phyloP scores from a whole-genome alignment of 2,329 filamentous ascomycete genomes.

The Byssothecium circinans region DNA sequence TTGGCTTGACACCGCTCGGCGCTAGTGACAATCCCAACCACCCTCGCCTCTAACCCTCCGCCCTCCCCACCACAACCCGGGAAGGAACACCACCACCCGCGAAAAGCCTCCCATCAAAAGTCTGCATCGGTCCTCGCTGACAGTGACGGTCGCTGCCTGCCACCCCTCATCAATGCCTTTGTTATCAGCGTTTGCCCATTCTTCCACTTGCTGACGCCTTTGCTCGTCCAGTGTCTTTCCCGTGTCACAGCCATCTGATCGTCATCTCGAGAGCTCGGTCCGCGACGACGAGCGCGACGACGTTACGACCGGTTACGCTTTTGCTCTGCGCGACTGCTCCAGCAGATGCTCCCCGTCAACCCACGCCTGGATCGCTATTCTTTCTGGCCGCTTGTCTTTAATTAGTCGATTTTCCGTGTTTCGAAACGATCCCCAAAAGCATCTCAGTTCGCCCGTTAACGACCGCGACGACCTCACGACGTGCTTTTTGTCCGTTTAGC shows the following conservation, averaged over 20 bases:
- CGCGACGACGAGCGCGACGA: slow-evolving; percentile 35
- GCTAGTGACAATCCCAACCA: slow-evolving; percentile 48
- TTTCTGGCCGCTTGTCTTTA: slow-evolving; percentile 30
- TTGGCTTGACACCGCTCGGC: slow-evolving; percentile 39
- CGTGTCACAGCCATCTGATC: slow-evolving; percentile 29
- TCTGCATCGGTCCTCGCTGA: no score
- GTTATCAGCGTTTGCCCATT: background rate
- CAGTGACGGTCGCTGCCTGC: no score
- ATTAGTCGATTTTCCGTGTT: slow-evolving; percentile 33
- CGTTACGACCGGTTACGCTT: slow-evolving; percentile 35
- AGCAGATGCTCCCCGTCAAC: slow-evolving; percentile 23
- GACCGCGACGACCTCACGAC: slow-evolving; percentile 47
- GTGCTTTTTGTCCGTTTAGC: slow-evolving; percentile 42
- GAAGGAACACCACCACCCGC: slow-evolving; percentile 23
- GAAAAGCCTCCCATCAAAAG: background rate
- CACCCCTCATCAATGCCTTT: slow-evolving; percentile 12
- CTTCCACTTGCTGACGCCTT: slow-evolving; percentile 25
- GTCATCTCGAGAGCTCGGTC: slow-evolving; percentile 32
- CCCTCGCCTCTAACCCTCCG: slow-evolving; percentile 45
- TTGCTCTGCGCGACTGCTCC: slow-evolving; percentile 13
- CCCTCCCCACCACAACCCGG: slow-evolving; percentile 37
- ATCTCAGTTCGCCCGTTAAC: slow-evolving; percentile 29
- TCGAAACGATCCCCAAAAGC: slow-evolving; percentile 37
- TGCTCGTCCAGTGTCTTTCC: slow-evolving; percentile 27
- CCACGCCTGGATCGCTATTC: slow-evolving; percentile 25